phyloP scores from a whole-genome alignment of 345 rosid genomes.

The Zanthoxylum bungeanum region DNA sequence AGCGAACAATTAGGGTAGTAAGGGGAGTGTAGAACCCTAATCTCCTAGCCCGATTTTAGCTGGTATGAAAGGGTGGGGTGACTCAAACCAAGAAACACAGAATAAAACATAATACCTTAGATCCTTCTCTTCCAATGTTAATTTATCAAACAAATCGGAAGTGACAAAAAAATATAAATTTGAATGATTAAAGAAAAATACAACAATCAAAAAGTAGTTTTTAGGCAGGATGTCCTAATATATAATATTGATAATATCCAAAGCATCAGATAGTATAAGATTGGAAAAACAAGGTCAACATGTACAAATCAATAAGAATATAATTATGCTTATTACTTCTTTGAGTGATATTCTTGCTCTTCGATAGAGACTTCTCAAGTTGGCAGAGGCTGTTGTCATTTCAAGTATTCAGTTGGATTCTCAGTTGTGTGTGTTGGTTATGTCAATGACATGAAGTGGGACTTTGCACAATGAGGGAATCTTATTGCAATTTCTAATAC shows the following conservation, averaged over 20 bases:
- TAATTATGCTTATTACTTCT: not conserved
- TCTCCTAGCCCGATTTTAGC: not conserved
- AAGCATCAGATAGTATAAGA: not conserved
- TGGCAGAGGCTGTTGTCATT: not conserved
- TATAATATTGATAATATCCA: not conserved
- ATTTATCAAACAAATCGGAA: not conserved
- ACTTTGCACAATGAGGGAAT: not conserved
- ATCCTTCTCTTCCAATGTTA: not conserved
- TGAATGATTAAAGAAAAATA: not conserved
- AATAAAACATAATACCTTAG: not conserved
- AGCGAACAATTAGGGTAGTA: not conserved
- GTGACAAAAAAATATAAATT: not conserved
- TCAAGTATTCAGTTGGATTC: not conserved
- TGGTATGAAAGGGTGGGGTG: not conserved
- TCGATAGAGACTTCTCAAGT: not conserved
- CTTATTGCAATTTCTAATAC: not conserved
- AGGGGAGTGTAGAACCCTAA: not conserved
- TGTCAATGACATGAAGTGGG: not conserved
- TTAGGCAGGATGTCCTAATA: not conserved
- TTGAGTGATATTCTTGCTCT: not conserved
- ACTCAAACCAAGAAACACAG: not conserved
- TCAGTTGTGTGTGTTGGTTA: not conserved
- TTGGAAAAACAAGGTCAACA: not conserved
- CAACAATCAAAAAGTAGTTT: not conserved
- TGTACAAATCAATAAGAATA: not conserved